Evolutionary conservation across 345 rosid genomes (phyloP).

Genomic region (Angophora floribunda): DNA sequence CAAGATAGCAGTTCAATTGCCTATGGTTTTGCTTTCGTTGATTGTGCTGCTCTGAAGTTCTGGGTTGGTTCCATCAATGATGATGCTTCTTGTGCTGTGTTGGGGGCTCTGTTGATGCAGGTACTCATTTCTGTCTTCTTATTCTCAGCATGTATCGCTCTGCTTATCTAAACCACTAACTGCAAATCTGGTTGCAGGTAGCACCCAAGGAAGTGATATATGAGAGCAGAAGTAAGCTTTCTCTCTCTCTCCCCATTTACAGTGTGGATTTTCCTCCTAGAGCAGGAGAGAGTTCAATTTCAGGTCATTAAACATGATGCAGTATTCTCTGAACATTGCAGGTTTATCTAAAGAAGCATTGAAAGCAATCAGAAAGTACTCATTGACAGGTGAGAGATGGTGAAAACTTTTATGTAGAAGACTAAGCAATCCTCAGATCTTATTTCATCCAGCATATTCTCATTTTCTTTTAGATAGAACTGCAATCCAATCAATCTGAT

Average conservation of each 20-base stretch:
- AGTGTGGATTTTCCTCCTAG: not conserved
- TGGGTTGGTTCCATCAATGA: conserved; percentile 81
- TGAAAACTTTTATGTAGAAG: not conserved
- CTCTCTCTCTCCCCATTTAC: not conserved
- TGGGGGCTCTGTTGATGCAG: conserved; percentile 93
- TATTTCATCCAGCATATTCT: not conserved
- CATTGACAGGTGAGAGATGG: conserved; percentile 44
- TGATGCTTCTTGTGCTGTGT: conserved; percentile 73
- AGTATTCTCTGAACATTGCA: conserved; percentile 21
- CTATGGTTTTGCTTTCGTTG: conserved; percentile 95
- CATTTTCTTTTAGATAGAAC: not conserved
- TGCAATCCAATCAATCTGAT: not conserved
- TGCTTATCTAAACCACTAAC: not conserved
- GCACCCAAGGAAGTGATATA: conserved; percentile 88
- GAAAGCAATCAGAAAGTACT: conserved; percentile 73
- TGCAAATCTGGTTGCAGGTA: conserved; percentile 37
- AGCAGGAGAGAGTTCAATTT: not conserved
- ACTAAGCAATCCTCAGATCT: not conserved
- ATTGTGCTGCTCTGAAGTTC: conserved; percentile 83
- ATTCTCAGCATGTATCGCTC: not conserved
- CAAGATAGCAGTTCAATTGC: conserved; percentile 29
- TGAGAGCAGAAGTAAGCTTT: conserved; percentile 57
- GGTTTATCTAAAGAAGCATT: conserved; percentile 81
- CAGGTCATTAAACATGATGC: not conserved
- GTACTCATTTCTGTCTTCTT: conserved; percentile 28